phyloP scores from a whole-genome alignment of 768 basidiomycete species.

The Termitomyces sp. region DNA sequence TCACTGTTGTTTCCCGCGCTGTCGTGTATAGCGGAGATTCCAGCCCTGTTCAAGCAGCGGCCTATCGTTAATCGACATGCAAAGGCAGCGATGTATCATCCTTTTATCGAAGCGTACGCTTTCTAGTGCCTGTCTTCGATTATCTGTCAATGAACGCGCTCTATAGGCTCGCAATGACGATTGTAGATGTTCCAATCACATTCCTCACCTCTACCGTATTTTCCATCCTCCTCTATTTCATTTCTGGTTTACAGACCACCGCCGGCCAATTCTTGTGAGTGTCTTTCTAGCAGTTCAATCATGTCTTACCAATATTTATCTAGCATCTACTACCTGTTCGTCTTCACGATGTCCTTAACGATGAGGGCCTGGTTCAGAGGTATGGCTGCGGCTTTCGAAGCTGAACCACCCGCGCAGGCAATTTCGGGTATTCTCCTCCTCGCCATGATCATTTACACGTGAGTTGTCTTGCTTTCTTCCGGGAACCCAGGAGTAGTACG shows the following conservation, averaged over 20 bases:
- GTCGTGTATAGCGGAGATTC: conserved; percentile 59
- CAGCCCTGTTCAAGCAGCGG: conserved; percentile 54
- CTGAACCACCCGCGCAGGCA: conserved; percentile 58
- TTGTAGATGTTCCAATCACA: conserved; percentile 59
- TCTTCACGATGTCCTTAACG: conserved; percentile 51
- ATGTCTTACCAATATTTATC: neutral
- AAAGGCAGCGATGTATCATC: conserved; percentile 58
- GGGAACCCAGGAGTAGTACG: neutral
- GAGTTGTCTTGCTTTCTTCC: conserved; percentile 21
- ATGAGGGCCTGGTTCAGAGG: conserved; percentile 77
- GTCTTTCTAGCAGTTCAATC: too few species aligned
- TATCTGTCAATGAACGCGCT: conserved; percentile 9
- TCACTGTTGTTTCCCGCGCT: conserved; percentile 55
- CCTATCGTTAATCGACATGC: conserved; percentile 54
- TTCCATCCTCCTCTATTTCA: conserved; percentile 51
- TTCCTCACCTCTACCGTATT: conserved; percentile 40
- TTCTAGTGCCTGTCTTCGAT: neutral
- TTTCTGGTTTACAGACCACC: conserved; percentile 49
- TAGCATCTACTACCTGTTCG: conserved; percentile 55
- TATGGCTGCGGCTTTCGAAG: conserved; percentile 53
- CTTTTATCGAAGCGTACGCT: conserved; percentile 34
- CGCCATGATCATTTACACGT: conserved; percentile 49
- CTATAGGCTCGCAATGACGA: conserved; percentile 44
- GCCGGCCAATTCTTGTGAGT: conserved; percentile 63
- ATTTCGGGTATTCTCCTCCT: conserved; percentile 39